These are phyloP conservation scores for Waitea zeae DNA, from an alignment of 1,284 basidiomycete genomes.

Conservation along the genomic window DNA sequence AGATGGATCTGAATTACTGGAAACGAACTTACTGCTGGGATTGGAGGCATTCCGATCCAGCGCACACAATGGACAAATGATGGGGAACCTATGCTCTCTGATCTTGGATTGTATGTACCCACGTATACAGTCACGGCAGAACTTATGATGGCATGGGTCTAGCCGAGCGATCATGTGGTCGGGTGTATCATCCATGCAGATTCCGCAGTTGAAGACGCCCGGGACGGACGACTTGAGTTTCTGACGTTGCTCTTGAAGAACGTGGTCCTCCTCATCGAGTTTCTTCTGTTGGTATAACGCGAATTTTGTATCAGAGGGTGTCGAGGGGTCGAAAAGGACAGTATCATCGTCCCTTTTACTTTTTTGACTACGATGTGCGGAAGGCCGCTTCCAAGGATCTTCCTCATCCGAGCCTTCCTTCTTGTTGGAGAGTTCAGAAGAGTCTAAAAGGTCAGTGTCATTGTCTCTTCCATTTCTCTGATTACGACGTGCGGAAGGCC, in stretches of 20 bases:
- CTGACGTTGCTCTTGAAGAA: constrained; percentile 18
- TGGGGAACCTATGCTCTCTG: constrained; percentile 35
- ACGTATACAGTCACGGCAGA: constrained; percentile 36
- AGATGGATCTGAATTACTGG: background rate
- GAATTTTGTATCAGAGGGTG: background rate
- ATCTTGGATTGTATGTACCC: constrained; percentile 27
- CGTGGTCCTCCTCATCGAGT: constrained; percentile 26
- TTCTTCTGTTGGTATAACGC: constrained; percentile 18
- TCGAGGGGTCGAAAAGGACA: background rate
- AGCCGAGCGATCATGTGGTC: constrained; percentile 27
- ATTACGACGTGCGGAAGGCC: no score
- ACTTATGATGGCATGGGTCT: constrained; percentile 29
- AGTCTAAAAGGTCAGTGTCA: no score
- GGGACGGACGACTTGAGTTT: constrained; percentile 16
- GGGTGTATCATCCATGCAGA: constrained; percentile 35
- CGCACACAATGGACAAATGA: constrained; percentile 40
- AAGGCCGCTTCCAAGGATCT: no score
- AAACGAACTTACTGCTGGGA: constrained; percentile 20
- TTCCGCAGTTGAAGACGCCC: constrained; percentile 28
- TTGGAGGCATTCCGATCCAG: constrained; percentile 11
- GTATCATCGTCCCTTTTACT: no score
- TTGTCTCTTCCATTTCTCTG: no score
- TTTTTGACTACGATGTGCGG: no score
- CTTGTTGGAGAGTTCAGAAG: no score
- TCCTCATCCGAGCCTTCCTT: no score